Conservation (phyloP, 106 monocot genomes). For the Apostasia ramifera region DNA sequence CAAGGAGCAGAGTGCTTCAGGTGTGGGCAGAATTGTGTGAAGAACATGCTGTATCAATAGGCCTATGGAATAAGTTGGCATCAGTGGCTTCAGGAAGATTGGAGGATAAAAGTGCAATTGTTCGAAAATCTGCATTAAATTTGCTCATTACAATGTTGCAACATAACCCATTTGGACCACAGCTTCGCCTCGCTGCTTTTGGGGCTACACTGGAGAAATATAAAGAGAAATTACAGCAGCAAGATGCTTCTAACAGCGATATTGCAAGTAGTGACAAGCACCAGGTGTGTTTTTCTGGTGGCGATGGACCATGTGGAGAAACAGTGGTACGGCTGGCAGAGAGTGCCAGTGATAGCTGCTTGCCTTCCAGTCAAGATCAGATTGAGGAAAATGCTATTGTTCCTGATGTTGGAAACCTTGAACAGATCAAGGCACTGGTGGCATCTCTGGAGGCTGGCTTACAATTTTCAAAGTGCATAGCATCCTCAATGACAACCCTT, state of each 20-base stretch:
- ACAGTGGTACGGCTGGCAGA: slow-evolving; percentile 17
- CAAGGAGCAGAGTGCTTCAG: slow-evolving; percentile 88
- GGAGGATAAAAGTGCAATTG: slow-evolving; percentile 93
- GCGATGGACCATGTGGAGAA: slow-evolving; percentile 8
- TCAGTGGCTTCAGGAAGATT: slow-evolving; percentile 74
- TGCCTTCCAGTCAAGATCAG: slow-evolving; percentile 35
- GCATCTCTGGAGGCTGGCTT: slow-evolving; percentile 93
- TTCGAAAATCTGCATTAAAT: slow-evolving; percentile 89
- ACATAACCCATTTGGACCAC: slow-evolving; percentile 95
- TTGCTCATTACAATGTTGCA: slow-evolving; percentile 89
- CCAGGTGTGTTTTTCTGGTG: slow-evolving; percentile 9
- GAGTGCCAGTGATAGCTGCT: slow-evolving; percentile 60
- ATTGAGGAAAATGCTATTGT: slow-evolving; percentile 21
- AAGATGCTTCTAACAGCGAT: slow-evolving; percentile 11
- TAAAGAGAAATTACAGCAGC: slow-evolving; percentile 50
- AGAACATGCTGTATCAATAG: slow-evolving; percentile 76
- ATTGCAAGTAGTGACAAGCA: slow-evolving; percentile 1
- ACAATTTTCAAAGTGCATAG: slow-evolving; percentile 69
- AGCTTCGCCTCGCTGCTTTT: slow-evolving; percentile 64
- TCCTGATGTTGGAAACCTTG: slow-evolving; percentile 69
- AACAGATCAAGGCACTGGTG: slow-evolving; percentile 86
- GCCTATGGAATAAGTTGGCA: slow-evolving; percentile 95
- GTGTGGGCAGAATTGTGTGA: slow-evolving; percentile 97
- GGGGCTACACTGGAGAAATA: slow-evolving; percentile 81
- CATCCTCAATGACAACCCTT: slow-evolving; percentile 56